Base-by-base conservation (phyloP, 2,329 filamentous ascomycete species). In the Claviceps digitariae region DNA sequence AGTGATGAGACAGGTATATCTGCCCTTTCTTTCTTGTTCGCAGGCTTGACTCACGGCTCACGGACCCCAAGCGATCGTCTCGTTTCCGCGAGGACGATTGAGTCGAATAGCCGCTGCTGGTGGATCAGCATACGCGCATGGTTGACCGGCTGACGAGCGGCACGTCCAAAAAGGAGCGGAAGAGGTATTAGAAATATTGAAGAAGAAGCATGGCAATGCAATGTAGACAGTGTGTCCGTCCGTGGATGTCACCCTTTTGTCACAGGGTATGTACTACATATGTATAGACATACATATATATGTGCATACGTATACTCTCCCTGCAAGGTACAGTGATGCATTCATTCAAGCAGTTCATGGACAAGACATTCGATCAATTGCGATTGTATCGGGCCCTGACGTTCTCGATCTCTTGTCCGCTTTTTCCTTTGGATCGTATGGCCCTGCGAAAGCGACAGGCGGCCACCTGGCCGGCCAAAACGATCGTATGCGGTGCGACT, bases 401-500 rank as follows among this genome's bases (percentile, higher is more conserved):
- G 20, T 41, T 13, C 23, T 20, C 23, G n/a, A 21, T 5, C 25
- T 23, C 12, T 36, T 13, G 15, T n/a, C 34, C 15, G 5, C 25
- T 21, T 23, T 52, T 41, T n/a, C 15, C 34, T 25, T 20, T 43
- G 21, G 17, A n/a, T 4, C 25, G 25, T 23, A 15, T 21, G 31
- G 21, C 15, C n/a, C 20, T 29, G 23, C 10, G 10, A 49, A 38
- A 45, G 23, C 50, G 20, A 25, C 17, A 20, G 20, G 43, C 50
- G 43, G 41, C 41, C 31, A 20, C 29, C 15, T 27, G 34, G n/a
- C 31, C 27, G 29, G 47, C 29, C 48, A 55, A 55, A 38, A 29
- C 55, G 40, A 54, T 57, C 50, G 45, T 41, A 56, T 59, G 53
- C 43, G 45, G 54, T 59, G 58, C 53, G 48, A 58, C 57, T 29